These are phyloP conservation scores for Neostapfia colusana DNA, from an alignment of 176 grass and related monocot genomes.

Conservation along the genomic window DNA sequence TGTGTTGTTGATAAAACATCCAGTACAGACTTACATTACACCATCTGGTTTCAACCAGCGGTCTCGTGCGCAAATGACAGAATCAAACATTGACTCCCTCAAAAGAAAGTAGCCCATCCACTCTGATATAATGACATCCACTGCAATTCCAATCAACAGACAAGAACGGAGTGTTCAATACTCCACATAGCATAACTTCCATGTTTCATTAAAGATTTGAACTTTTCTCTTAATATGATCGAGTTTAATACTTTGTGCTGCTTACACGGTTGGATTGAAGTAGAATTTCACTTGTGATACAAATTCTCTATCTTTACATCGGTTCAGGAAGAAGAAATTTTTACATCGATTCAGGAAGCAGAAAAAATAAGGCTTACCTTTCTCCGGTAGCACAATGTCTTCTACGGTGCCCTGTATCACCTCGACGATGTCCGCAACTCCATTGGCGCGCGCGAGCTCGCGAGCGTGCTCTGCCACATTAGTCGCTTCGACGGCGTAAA, in stretches of 20 bases:
- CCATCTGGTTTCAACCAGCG: slow-evolving; percentile 92
- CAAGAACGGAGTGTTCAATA: slow-evolving; percentile 25
- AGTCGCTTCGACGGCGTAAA: slow-evolving; percentile 92
- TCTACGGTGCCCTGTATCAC: slow-evolving; percentile 94
- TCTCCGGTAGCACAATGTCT: slow-evolving; percentile 73
- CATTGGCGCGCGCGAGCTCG: slow-evolving; percentile 75
- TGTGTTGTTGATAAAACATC: slow-evolving; percentile 1
- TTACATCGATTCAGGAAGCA: not conserved
- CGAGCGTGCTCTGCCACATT: slow-evolving; percentile 95
- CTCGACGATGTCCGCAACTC: slow-evolving; percentile 66
- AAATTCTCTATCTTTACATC: not conserved
- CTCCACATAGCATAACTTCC: not conserved
- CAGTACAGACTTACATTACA: slow-evolving; percentile 58
- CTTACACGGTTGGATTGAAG: not conserved
- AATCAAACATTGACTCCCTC: slow-evolving; percentile 98
- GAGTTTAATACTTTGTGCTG: not conserved
- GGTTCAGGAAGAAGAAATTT: not conserved
- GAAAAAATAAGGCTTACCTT: slow-evolving; percentile 53
- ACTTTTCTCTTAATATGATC: not conserved
- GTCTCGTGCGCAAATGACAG: slow-evolving; percentile 89
- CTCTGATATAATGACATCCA: slow-evolving; percentile 97
- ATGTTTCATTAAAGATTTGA: not conserved
- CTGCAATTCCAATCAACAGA: slow-evolving; percentile 46
- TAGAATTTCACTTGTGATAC: not conserved
- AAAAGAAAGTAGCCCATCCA: slow-evolving; percentile 99